These are phyloP conservation scores for Oldenlandia corymbosa DNA, from an alignment of 257 asterid genomes.

Conservation along the genomic window DNA sequence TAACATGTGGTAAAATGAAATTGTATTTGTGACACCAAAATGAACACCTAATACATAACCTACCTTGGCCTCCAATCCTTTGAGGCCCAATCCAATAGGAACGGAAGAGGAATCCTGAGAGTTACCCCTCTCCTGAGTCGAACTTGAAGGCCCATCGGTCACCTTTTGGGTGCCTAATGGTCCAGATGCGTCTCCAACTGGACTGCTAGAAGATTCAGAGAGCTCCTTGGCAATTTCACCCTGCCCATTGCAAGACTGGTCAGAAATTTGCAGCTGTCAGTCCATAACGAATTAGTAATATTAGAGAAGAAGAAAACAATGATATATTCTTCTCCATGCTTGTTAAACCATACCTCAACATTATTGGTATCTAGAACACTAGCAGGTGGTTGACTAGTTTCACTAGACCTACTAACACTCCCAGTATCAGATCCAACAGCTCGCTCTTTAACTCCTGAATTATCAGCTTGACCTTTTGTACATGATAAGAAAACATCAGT, in stretches of 20 bases:
- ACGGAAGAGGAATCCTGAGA: conserved; percentile 38
- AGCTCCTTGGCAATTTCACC: conserved; percentile 12
- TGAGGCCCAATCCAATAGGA: conserved; percentile 83
- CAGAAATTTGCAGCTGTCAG: conserved; percentile 29
- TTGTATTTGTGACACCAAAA: not conserved
- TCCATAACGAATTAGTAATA: conserved; percentile 15
- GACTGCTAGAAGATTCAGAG: conserved; percentile 29
- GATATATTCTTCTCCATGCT: not conserved
- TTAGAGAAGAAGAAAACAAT: not conserved
- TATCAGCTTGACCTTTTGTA: conserved; percentile 37
- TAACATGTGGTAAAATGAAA: not conserved
- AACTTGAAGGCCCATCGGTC: conserved; percentile 26
- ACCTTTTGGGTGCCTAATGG: conserved; percentile 23
- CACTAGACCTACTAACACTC: conserved; percentile 13
- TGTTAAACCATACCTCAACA: conserved; percentile 10
- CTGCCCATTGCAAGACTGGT: conserved; percentile 12
- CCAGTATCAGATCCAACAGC: conserved; percentile 26
- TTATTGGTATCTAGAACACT: not conserved
- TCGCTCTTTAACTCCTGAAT: conserved; percentile 33
- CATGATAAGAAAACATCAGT: not conserved
- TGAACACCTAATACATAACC: not conserved
- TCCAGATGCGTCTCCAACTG: conserved; percentile 19
- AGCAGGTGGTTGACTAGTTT: conserved; percentile 5
- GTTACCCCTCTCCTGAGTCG: conserved; percentile 27
- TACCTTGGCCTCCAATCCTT: conserved; percentile 82